Evolutionary conservation across 257 asterid genomes (phyloP).

Genomic region (Echium plantagineum): DNA sequence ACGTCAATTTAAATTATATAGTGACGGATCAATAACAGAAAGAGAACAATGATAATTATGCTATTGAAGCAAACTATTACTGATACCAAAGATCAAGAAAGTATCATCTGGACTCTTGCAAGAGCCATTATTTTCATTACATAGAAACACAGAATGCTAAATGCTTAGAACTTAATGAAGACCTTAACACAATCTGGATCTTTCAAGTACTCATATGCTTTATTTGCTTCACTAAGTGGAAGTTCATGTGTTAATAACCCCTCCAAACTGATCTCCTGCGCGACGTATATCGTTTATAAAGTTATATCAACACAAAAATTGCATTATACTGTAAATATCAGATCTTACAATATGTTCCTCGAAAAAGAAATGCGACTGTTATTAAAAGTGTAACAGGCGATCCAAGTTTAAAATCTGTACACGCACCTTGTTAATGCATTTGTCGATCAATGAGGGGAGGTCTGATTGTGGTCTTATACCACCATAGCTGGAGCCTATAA

Average conservation of each 20-base stretch:
- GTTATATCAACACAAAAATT: background rate
- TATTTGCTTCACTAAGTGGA: slow-evolving; percentile 15
- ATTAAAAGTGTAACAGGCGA: too few relatives aligned
- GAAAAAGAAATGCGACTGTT: background rate
- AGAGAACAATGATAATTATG: too few relatives aligned
- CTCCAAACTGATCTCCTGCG: slow-evolving; percentile 22
- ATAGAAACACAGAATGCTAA: too few relatives aligned
- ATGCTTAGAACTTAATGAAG: slow-evolving; percentile 10
- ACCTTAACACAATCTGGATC: slow-evolving; percentile 19
- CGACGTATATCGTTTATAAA: background rate
- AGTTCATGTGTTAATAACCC: slow-evolving; percentile 22
- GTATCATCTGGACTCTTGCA: background rate
- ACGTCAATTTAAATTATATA: too few relatives aligned
- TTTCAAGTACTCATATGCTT: slow-evolving; percentile 17
- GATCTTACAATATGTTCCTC: background rate
- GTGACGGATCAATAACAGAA: too few relatives aligned
- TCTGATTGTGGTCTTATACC: slow-evolving; percentile 54
- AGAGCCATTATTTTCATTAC: background rate
- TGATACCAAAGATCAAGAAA: too few relatives aligned
- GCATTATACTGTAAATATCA: background rate
- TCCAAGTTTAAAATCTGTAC: background rate
- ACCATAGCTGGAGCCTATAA: slow-evolving; percentile 54
- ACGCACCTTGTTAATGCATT: slow-evolving; percentile 56
- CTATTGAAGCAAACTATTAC: too few relatives aligned
- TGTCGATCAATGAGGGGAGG: slow-evolving; percentile 41